Percentiles rank a stretch among this genome's conserved stretches.
Evolutionary conservation across 495 filamentous ascomycete genomes (phyloP).

Genomic region (Penicillium coprophilum): DNA sequence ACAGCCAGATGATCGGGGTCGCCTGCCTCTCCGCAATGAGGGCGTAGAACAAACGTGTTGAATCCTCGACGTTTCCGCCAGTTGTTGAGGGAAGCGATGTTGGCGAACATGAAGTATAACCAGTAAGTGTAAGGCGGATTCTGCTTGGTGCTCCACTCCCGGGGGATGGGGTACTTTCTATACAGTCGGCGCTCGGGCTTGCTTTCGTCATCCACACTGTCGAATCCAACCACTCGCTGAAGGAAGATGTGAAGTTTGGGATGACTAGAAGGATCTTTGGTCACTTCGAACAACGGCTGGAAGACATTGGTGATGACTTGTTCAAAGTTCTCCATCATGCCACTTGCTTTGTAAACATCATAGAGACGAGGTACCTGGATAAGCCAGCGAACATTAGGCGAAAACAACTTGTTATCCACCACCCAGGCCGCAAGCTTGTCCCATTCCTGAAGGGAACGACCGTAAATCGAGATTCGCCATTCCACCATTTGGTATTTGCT

Average conservation of each 20-base stretch:
- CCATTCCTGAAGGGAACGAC: constrained; percentile 89
- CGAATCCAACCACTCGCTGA: constrained; percentile 92
- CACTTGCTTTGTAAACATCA: constrained; percentile 88
- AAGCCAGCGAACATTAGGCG: constrained; percentile 95
- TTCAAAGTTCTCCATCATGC: constrained; percentile 84
- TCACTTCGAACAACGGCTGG: constrained; percentile 91
- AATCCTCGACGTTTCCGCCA: constrained; percentile 90
- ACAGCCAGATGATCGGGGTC: constrained; percentile 95
- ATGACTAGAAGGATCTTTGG: constrained; percentile 79
- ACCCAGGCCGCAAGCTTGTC: constrained; percentile 98
- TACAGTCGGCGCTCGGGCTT: constrained; percentile 90
- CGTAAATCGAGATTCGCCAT: constrained; percentile 97
- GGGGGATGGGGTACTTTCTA: constrained; percentile 89
- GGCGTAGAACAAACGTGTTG: constrained; percentile 91
- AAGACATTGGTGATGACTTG: constrained; percentile 91
- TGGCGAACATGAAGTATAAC: constrained; percentile 96
- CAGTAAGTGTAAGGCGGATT: constrained; percentile 99
- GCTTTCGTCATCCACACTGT: constrained; percentile 97
- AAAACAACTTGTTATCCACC: constrained; percentile 97
- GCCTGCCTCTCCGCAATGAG: constrained; percentile 95
- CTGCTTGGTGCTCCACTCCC: constrained; percentile 83
- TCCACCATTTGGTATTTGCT: constrained; percentile 99
- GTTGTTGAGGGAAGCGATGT: constrained; percentile 87
- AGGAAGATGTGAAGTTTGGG: constrained; percentile 93
- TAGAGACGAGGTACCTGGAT: constrained; percentile 94